Conservation (phyloP, 495 filamentous ascomycete species). For the Trichoderma reesei region DNA sequence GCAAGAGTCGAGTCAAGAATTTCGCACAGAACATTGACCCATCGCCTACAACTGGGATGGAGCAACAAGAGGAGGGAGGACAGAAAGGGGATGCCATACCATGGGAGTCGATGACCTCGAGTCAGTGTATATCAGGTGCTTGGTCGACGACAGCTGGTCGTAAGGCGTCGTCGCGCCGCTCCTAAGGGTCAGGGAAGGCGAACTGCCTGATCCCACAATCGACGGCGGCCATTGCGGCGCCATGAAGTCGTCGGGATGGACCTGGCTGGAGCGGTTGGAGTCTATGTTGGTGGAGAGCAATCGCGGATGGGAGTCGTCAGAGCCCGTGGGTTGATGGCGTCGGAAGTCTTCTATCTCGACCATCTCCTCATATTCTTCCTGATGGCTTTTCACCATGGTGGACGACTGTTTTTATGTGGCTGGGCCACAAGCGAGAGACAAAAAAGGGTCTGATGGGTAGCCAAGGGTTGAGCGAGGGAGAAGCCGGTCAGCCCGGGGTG, state of each 20-base stretch:
- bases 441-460: background rate
- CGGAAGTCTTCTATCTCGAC: background rate
- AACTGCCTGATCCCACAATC: background rate
- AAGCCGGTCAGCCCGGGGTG: background rate
- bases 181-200: background rate
- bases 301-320: background rate
- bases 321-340: background rate
- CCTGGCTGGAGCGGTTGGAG: conserved; percentile 3
- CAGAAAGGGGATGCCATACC: background rate
- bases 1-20: background rate
- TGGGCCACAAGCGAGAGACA: conserved; percentile 5
- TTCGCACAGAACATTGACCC: background rate
- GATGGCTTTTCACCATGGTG: background rate
- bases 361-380: conserved; percentile 7
- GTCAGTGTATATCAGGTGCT: background rate
- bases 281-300: background rate
- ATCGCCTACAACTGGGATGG: background rate
- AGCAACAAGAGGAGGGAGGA: background rate
- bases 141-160: background rate
- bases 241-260: background rate
- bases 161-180: background rate
- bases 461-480: background rate
- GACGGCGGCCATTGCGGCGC: background rate
- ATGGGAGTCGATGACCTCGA: conserved; percentile 1
- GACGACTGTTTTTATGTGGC: background rate